A percentile compares a stretch with the other conserved stretches of the same genome.
Evolutionary conservation across 805 yeast genomes (phyloP).

Genomic region (Metschnikowia baotianmanensis): DNA sequence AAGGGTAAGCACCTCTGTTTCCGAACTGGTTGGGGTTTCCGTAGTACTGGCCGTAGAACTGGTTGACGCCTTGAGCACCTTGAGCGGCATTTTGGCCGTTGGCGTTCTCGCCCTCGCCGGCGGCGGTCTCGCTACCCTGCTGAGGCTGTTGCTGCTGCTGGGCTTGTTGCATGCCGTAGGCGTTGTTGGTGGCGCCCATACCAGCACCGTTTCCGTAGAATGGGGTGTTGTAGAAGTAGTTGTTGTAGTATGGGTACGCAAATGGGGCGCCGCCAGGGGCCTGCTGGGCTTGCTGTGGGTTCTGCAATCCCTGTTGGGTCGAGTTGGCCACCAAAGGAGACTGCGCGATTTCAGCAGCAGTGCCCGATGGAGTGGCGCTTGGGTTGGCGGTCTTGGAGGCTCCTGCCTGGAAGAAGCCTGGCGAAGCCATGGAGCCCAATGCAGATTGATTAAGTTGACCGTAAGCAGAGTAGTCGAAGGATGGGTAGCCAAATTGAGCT

Average conservation of each 20-base stretch:
- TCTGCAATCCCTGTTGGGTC: constrained; percentile 26
- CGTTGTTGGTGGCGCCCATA: constrained; percentile 22
- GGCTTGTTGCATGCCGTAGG: constrained; percentile 22
- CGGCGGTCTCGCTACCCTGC: constrained; percentile 13
- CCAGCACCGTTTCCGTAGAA: constrained; percentile 36
- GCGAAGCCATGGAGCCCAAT: constrained; percentile 16
- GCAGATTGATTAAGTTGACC: constrained; percentile 23
- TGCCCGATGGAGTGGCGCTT: constrained; percentile 17
- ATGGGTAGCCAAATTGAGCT: constrained; percentile 45
- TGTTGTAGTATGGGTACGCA: constrained; percentile 42
- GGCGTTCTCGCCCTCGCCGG: constrained; percentile 13
- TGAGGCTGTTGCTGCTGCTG: constrained; percentile 25
- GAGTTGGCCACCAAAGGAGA: constrained; percentile 30
- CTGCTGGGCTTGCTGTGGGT: constrained; percentile 29
- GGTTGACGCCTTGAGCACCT: constrained; percentile 18
- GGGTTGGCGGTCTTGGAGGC: constrained; percentile 27
- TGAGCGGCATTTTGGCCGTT: constrained; percentile 15
- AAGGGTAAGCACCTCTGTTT: constrained; percentile 24
- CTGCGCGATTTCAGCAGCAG: constrained; percentile 29
- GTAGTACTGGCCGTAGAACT: constrained; percentile 20
- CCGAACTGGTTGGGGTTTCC: constrained; percentile 22
- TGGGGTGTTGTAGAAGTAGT: constrained; percentile 41
- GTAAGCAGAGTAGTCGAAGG: constrained; percentile 40
- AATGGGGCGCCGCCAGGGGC: constrained; percentile 38
- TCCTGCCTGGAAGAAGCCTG: constrained; percentile 26